phyloP scores from a whole-genome alignment of 345 rosid species.

The Populus ilicifolia region DNA sequence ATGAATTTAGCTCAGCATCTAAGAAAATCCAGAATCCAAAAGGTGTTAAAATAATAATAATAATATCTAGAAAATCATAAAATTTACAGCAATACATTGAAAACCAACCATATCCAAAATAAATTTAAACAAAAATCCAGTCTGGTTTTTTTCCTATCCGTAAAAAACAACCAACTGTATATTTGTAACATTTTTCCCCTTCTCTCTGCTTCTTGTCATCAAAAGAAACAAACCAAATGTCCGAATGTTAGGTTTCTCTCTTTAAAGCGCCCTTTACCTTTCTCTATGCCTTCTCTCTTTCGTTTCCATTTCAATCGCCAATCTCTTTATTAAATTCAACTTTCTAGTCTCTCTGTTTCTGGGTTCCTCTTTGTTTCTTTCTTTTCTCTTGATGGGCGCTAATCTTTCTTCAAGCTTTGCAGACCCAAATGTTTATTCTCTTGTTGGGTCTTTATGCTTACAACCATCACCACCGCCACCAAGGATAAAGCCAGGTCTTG shows the following conservation, averaged over 20 bases:
- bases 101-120: background rate
- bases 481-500: constrained; percentile 39
- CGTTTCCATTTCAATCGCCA: background rate
- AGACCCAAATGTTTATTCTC: constrained; percentile 17
- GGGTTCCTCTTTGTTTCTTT: background rate
- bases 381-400: constrained; percentile 53
- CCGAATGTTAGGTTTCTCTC: constrained; percentile 9
- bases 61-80: background rate
- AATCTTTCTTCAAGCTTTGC: constrained; percentile 40
- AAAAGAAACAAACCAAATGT: background rate
- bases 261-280: constrained; percentile 5
- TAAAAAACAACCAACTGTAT: background rate
- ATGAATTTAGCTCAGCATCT: background rate
- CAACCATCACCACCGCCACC: constrained; percentile 16
- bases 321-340: background rate
- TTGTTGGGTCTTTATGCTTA: background rate
- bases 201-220: background rate
- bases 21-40: background rate
- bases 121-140: background rate
- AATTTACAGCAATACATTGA: background rate
- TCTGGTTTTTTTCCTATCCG: background rate
- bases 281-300: background rate
- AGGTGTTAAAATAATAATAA: background rate
- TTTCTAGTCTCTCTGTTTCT: background rate
- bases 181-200: background rate